Percentiles rank a stretch among this genome's conserved stretches.
These are phyloP conservation scores for Brassica napus DNA, from an alignment of 345 rosid genomes.

Conservation along the genomic window DNA sequence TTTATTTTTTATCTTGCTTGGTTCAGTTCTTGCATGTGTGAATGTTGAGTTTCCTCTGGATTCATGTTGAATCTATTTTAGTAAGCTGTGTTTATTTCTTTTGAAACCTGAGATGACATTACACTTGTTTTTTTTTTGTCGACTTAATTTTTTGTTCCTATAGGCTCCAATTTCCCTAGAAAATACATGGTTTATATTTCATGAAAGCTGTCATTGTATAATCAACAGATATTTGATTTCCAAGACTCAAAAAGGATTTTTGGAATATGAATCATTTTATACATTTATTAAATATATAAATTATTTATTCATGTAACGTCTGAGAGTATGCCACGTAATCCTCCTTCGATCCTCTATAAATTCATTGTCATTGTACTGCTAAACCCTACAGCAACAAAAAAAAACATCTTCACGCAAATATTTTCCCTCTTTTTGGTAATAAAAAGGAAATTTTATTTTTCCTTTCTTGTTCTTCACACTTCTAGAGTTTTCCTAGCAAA, in stretches of 20 bases:
- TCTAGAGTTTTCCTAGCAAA: conserved; percentile 24
- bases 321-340: conserved; percentile 23
- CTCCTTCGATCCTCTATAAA: conserved; percentile 27
- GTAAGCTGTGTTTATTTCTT: background rate
- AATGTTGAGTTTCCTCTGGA: background rate
- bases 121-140: background rate
- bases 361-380: conserved; percentile 18
- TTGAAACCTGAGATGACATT: background rate
- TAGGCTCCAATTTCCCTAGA: too few relatives aligned
- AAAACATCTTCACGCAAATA: background rate
- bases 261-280: background rate
- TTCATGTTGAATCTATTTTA: background rate
- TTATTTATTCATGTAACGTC: background rate
- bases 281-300: background rate
- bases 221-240: conserved; percentile 7
- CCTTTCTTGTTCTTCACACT: conserved; percentile 19
- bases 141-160: conserved; percentile 11
- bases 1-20: background rate
- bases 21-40: background rate
- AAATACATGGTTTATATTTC: background rate
- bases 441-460: background rate
- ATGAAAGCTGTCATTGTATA: conserved; percentile 17
- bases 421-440: background rate
- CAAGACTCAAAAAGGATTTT: too few relatives aligned
- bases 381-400: conserved; percentile 29